These are phyloP conservation scores for Ogataea polymorpha DNA, from an alignment of 805 yeast genomes.

Conservation along the genomic window DNA sequence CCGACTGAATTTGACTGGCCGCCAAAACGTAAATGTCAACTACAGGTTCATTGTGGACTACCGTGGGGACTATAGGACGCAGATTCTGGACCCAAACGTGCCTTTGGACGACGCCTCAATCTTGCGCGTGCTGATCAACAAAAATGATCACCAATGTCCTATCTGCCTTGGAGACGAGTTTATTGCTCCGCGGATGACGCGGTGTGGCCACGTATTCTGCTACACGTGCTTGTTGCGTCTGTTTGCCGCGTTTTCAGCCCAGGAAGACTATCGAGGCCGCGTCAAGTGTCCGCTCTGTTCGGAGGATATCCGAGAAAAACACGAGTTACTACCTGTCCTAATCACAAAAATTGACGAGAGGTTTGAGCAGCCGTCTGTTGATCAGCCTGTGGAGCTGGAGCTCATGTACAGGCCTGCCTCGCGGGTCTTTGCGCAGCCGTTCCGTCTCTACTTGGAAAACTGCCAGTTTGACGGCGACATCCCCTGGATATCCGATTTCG, in stretches of 20 bases:
- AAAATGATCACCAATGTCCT: slow-evolving; percentile 73
- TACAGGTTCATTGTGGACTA: slow-evolving; percentile 80
- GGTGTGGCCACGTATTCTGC: slow-evolving; percentile 93
- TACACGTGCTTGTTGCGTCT: slow-evolving; percentile 74
- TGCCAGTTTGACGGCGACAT: slow-evolving; percentile 38
- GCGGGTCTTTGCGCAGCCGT: slow-evolving; percentile 33
- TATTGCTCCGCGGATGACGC: slow-evolving; percentile 90
- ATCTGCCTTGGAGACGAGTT: slow-evolving; percentile 84
- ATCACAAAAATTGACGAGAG: slow-evolving; percentile 48
- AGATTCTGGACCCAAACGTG: slow-evolving; percentile 70
- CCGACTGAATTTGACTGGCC: slow-evolving; percentile 54
- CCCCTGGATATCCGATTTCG: slow-evolving; percentile 46
- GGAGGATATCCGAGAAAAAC: slow-evolving; percentile 48
- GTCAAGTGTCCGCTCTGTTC: slow-evolving; percentile 83
- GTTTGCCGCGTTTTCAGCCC: slow-evolving; percentile 47
- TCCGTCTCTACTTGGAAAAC: slow-evolving; percentile 25
- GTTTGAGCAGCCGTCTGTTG: slow-evolving; percentile 55
- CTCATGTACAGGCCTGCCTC: slow-evolving; percentile 53
- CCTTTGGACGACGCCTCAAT: slow-evolving; percentile 61
- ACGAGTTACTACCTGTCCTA: slow-evolving; percentile 65
- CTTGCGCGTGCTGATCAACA: slow-evolving; percentile 70
- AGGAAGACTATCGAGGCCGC: slow-evolving; percentile 42
- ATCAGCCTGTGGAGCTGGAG: slow-evolving; percentile 54
- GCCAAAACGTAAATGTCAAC: slow-evolving; percentile 75
- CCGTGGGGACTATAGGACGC: slow-evolving; percentile 51